phyloP scores from a whole-genome alignment of 2,329 filamentous ascomycete genomes.

The Stagonosporopsis vannaccii region DNA sequence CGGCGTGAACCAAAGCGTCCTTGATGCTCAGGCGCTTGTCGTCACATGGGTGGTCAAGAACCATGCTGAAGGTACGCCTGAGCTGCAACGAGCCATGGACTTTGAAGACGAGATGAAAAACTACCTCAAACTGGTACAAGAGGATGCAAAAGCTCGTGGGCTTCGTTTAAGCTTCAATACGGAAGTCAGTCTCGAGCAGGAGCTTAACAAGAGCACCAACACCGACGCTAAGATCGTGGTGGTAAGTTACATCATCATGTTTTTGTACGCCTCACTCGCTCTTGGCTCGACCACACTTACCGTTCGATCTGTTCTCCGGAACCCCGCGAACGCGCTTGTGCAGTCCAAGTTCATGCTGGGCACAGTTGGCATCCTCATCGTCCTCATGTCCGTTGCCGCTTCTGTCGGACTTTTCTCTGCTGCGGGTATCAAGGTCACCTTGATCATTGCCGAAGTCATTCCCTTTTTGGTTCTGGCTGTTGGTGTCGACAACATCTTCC shows the following conservation, averaged over 20 bases:
- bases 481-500: conserved; percentile 97
- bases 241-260: conserved; percentile 99
- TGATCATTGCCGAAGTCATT: conserved; percentile 98
- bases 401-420: conserved; percentile 96
- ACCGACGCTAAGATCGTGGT: conserved; percentile 97
- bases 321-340: conserved; percentile 84
- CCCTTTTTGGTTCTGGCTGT: conserved; percentile 96
- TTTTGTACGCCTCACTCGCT: conserved; percentile 92
- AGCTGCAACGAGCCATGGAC: conserved; percentile 78
- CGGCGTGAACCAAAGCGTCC: conserved; percentile 72
- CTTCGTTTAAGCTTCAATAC: conserved; percentile 92
- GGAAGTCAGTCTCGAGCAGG: conserved; percentile 92
- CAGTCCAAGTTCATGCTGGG: conserved; percentile 97
- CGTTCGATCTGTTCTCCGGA: conserved; percentile 76
- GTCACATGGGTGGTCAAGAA: conserved; percentile 97
- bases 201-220: conserved; percentile 97
- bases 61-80: conserved; percentile 73
- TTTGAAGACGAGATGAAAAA: conserved; percentile 84
- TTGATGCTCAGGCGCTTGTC: conserved; percentile 80
- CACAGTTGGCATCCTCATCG: conserved; percentile 92
- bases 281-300: conserved; percentile 87
- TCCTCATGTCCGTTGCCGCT: conserved; percentile 95
- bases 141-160: conserved; percentile 78
- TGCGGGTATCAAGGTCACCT: conserved; percentile 87
- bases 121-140: conserved; percentile 77